Base-by-base conservation (phyloP, 495 filamentous ascomycete species). In the Glonium stellatum region DNA sequence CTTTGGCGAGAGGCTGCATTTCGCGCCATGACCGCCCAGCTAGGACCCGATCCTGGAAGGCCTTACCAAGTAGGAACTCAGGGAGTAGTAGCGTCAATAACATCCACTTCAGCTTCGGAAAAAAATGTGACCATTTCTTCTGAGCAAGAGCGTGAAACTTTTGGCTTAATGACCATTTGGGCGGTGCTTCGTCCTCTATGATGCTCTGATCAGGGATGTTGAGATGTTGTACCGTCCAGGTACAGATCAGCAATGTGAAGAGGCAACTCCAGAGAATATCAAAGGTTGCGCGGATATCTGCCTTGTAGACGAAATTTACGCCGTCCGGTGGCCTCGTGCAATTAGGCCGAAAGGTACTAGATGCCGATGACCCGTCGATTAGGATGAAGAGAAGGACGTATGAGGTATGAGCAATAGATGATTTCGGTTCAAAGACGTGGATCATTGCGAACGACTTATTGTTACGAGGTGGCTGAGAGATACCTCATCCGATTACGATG, bases 211-310 rank as follows among this genome's bases (percentile, higher is more conserved):
- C 23, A 11, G 58, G 50, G 27, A 60, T 25, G 44, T 54, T 55
- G 23, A 55, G 51, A 41, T 60, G 58, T 31, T 55, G 51, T 11
- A 60, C 37, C 6, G 50, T 60, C 58, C 49, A 60, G 4, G 58
- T 55, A 41, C 58, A 60, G 19, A 55, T n/a, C 0, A 60, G 44
- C 8, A 60, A 1, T 5, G 51, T 60, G n/a, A 55, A 55, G 5
- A 60, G 8, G 13, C 13, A 60, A 27, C 35, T 60, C 58, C 58
- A 60, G 18, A 60, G 18, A 41, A 60, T 60, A 22, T 46, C 9
- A 21, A 19, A 12, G 6, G 47, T 50, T 1, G 4, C 39, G 4
- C 39, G 39, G 2, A 11, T 18, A 18, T 44, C 18, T 4, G 39
- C 13, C 39, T 3, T 4, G 1, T 2, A 15, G 13, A 44, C 39